phyloP scores from a whole-genome alignment of 106 monocot species.

The Posidonia australis region DNA sequence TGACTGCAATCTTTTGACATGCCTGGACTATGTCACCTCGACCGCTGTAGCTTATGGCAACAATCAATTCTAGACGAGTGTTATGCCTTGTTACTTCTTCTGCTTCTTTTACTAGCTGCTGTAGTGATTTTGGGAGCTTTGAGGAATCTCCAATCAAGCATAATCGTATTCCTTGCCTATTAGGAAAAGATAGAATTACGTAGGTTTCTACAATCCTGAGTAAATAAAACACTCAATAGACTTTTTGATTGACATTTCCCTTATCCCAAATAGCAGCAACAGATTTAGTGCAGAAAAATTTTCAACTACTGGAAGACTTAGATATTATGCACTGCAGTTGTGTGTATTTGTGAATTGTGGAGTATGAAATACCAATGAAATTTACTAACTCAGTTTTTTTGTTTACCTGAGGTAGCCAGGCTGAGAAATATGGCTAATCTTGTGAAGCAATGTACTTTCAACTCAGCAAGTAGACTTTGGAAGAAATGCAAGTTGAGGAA shows the following conservation, averaged over 20 bases:
- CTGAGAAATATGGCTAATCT: too few relatives aligned
- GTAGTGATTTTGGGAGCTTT: constrained; percentile 45
- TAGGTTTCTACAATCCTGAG: background rate
- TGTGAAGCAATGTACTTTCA: background rate
- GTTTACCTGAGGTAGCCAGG: too few relatives aligned
- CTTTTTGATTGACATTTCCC: too few relatives aligned
- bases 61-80: constrained; percentile 32
- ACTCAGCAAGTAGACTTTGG: background rate
- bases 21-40: constrained; percentile 53
- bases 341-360: too few relatives aligned
- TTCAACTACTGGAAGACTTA: too few relatives aligned
- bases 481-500: background rate
- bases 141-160: constrained; percentile 54
- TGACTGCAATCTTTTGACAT: constrained; percentile 47
- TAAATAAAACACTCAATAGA: background rate
- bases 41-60: constrained; percentile 72
- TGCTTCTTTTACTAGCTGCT: constrained; percentile 31
- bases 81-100: constrained; percentile 36
- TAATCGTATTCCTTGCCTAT: constrained; percentile 50
- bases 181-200: background rate
- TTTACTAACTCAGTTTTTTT: too few relatives aligned
- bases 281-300: too few relatives aligned
- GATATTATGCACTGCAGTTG: too few relatives aligned
- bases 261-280: too few relatives aligned
- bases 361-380: too few relatives aligned